Evolutionary conservation across 2,329 filamentous ascomycete species (phyloP).

Genomic region (Colletotrichum sp.): DNA sequence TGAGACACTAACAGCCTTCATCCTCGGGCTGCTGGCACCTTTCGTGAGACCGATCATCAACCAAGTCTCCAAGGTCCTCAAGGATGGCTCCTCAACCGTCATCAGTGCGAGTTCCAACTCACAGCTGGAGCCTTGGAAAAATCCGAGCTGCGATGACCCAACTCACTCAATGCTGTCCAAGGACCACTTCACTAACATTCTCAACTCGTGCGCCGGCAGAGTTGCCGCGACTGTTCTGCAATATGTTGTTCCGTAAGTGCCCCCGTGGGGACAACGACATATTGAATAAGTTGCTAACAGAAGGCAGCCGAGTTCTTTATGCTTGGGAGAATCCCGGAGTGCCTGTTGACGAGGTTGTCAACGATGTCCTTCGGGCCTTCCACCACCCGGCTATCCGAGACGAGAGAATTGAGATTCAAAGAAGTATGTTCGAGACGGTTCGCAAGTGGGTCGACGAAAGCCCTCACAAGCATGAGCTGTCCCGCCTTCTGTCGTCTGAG

Average conservation of each 20-base stretch:
- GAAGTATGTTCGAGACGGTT: constrained; percentile 88
- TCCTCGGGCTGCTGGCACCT: constrained; percentile 88
- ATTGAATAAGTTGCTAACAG: constrained; percentile 23
- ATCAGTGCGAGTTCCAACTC: constrained; percentile 72
- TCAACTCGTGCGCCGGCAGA: constrained; percentile 78
- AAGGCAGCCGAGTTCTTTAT: constrained; percentile 74
- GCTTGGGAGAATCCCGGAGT: constrained; percentile 91
- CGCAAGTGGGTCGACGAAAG: constrained; percentile 78
- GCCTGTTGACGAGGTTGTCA: constrained; percentile 80
- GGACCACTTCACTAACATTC: constrained; percentile 81
- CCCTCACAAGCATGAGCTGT: constrained; percentile 70
- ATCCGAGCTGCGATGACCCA: constrained; percentile 76
- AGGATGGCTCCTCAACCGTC: constrained; percentile 79
- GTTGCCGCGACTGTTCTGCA: constrained; percentile 79
- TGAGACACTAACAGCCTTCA: constrained; percentile 89
- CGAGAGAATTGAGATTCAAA: constrained; percentile 78
- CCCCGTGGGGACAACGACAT: background rate
- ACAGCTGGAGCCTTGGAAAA: constrained; percentile 82
- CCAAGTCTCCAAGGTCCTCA: constrained; percentile 81
- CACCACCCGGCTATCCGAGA: constrained; percentile 89
- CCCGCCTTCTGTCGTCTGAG: constrained; percentile 79
- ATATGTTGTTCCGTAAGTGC: constrained; percentile 78
- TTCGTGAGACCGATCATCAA: constrained; percentile 93
- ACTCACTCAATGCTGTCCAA: constrained; percentile 86
- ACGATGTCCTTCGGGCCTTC: constrained; percentile 83